Percentiles rank a stretch among this genome's conserved stretches.
Evolutionary conservation across 495 filamentous ascomycete genomes (phyloP).

Genomic region (Staphylotrichum longicolle): DNA sequence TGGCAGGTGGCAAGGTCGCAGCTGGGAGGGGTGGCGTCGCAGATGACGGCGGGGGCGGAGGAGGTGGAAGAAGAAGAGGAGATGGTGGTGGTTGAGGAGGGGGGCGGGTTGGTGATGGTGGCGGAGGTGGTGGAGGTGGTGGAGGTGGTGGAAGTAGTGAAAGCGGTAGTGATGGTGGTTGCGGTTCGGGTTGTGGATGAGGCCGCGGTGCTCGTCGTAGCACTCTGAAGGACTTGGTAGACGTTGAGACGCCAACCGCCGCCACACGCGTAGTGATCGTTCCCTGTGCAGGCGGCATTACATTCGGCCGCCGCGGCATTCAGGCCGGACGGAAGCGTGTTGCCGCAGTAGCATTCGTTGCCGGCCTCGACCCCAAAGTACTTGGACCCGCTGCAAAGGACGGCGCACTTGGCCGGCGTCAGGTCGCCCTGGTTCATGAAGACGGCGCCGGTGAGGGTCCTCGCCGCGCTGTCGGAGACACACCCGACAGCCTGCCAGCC

Average conservation of each 20-base stretch:
- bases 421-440: not conserved
- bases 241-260: not conserved
- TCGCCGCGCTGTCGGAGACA: not conserved
- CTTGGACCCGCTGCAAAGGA: not conserved
- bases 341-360: not conserved
- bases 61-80: no score
- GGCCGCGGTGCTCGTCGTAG: not conserved
- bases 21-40: no score
- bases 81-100: no score
- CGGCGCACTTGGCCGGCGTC: not conserved
- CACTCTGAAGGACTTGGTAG: not conserved
- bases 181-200: not conserved
- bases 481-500: not conserved
- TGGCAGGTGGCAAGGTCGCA: no score
- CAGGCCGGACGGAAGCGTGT: not conserved
- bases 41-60: no score
- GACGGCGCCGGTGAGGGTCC: not conserved
- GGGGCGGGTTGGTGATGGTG: no score
- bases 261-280: not conserved
- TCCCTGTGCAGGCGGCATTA: not conserved
- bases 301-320: not conserved
- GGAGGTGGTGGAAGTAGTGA: no score
- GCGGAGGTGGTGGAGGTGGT: no score
- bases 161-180: no score
- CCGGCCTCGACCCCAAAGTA: not conserved